Evolutionary conservation across 2,329 filamentous ascomycete genomes (phyloP).

Genomic region (Aspergillus ochraceoroseus): DNA sequence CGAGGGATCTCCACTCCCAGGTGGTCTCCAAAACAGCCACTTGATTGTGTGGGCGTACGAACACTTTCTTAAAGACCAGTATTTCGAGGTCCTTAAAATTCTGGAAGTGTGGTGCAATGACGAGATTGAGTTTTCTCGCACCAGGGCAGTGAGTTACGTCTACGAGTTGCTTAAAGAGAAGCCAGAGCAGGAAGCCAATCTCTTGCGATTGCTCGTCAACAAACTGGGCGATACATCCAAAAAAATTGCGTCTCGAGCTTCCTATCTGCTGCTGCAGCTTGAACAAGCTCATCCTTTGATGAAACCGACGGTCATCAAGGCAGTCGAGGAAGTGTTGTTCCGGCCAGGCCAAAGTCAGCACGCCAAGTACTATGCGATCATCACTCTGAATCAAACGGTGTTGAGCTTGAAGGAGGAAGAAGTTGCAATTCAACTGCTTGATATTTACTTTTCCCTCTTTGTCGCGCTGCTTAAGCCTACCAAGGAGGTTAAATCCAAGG

Average conservation of each 20-base stretch:
- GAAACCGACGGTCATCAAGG: constrained; percentile 80
- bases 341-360: constrained; percentile 80
- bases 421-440: constrained; percentile 72
- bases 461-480: constrained; percentile 68
- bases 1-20: constrained; percentile 64
- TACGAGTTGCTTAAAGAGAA: constrained; percentile 90
- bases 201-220: constrained; percentile 86
- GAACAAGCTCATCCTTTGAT: constrained; percentile 85
- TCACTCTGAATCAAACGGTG: constrained; percentile 95
- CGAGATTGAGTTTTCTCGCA: constrained; percentile 89
- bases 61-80: constrained; percentile 89
- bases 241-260: constrained; percentile 90
- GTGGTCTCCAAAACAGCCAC: constrained; percentile 67
- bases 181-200: constrained; percentile 92
- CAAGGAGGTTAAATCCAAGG: constrained; percentile 37
- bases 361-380: constrained; percentile 92
- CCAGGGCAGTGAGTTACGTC: constrained; percentile 81
- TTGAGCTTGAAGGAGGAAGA: constrained; percentile 76
- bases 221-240: constrained; percentile 93
- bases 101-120: constrained; percentile 91
- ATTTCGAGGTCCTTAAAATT: constrained; percentile 88
- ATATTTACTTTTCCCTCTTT: constrained; percentile 91
- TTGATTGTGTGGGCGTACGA: constrained; percentile 87
- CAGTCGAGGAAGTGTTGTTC: constrained; percentile 84
- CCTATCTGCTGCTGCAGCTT: constrained; percentile 87